Evolutionary conservation across 2,329 filamentous ascomycete species (phyloP), one percentile per base, ranked within the genome.

Genomic region (Fusarium sp.): DNA sequence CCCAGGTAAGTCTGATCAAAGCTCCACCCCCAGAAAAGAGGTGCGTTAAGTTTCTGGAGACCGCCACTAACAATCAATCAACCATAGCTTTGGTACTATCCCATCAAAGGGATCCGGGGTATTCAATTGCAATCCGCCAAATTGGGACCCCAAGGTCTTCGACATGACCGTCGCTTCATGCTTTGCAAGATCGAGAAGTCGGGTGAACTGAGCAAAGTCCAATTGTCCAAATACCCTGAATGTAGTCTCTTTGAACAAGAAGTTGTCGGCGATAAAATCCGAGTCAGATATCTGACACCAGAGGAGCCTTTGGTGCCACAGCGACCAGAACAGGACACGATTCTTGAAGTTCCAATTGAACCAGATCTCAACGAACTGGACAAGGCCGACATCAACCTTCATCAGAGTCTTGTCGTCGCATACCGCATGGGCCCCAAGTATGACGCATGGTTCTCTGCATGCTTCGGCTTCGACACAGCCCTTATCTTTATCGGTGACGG

Each of bases 101-200:
- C 92, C 42, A 90, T 94, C 80, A 94, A 94, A 76, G 90, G 86
- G 9, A 84, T 93, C n/a, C 87, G 89, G 36, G 87, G 87, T 51
- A 86, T 91, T 55, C 78, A 83, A 18, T 80, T 93, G 33, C 62
- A 81, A 6, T 78, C 80, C 1, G 84, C 89, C 5, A 78, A 79
- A n/a, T 78, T 93, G 46, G 87, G 86, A 7, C 82, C 83, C n/a
- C 85, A 88, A 66, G 91, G 91, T 15, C 83, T 93, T 70, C 81
- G 82, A 40, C 81, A 91, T 75, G 92, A 94, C 80, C 87, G 92
- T 11, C 83, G 84, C 34, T 94, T 92, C 79, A 92, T 94, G 87
- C 85, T 94, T 6, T 85, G 88, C 65, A 86, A 86, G 70, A 81
- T 87, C 67, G 75, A 81, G 18, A 71, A 79, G 43, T 77, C 80